Base-by-base conservation (phyloP, 768 basidiomycete genomes). In the Collybia nuda region DNA sequence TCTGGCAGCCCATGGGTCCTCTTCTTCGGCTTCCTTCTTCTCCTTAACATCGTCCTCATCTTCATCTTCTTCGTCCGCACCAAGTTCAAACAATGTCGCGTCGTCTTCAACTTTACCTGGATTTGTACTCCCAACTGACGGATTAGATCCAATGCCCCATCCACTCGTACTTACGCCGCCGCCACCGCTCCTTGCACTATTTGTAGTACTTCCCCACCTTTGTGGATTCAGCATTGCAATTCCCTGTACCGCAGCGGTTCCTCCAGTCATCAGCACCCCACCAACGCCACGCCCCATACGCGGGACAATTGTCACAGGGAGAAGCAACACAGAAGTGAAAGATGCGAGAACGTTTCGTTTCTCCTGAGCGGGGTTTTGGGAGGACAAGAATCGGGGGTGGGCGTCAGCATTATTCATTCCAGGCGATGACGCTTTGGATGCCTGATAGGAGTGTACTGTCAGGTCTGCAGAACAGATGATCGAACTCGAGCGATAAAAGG, bases 371-470 rank as follows among this genome's bases (percentile, higher is more conserved):
- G n/a, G n/a, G n/a, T n/a, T 37, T 46, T 87, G 80, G 1, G 93
- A 88, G 17, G 77, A 74, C 2, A 97, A 76, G 69, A 98, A 96
- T 37, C 88, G 85, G 9, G 82, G 69, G 41, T 67, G 44, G 52
- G 48, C 53, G 60, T 52, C 48, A 28, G 42, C 11, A 28, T 44
- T 24, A 26, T 38, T 9, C 28, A 6, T 29, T 38, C 45, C 5
- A 37, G 47, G 19, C 42, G 39, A 38, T 24, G 37, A 23, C 62
- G 51, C 28, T 40, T 50, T 52, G 49, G 26, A 39, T 21, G 32
- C 26, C 21, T 48, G 50, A 21, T 21, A 23, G 32, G 17, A 26
- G n/a, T n/a, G n/a, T 14, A 40, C 47, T 56, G n/a, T 41, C 46
- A 39, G 42, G 11, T 44, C n/a, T 52, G 17, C 14, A 3, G 40